Evolutionary conservation across 495 filamentous ascomycete species (phyloP).

Genomic region (Articulospora tetracladia): DNA sequence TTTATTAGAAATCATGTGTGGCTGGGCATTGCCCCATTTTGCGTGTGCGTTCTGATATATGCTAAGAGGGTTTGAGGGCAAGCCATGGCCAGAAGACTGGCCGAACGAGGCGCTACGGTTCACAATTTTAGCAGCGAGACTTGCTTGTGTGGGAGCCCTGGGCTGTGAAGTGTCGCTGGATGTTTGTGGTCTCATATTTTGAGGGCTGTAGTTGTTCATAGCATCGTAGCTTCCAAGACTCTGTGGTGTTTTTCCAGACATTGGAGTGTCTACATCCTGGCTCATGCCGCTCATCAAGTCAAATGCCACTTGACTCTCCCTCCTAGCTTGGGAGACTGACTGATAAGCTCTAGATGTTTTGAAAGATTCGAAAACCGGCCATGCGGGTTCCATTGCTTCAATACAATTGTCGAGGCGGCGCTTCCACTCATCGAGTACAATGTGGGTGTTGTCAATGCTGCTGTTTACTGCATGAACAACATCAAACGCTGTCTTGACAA

Average conservation of each 20-base stretch:
- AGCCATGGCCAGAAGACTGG: constrained; percentile 13
- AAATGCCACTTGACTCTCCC: constrained; percentile 22
- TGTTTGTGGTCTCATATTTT: neutral
- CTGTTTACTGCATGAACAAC: constrained; percentile 19
- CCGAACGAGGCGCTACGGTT: constrained; percentile 11
- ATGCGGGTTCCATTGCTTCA: constrained; percentile 21
- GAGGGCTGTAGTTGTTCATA: constrained; percentile 7
- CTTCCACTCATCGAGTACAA: constrained; percentile 23
- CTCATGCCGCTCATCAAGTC: constrained; percentile 21
- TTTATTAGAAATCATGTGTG: neutral
- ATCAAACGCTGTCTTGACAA: constrained; percentile 30
- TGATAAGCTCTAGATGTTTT: constrained; percentile 15
- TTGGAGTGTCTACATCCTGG: constrained; percentile 15
- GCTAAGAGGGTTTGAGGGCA: constrained; percentile 10
- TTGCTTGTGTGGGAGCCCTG: neutral
- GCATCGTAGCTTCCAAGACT: constrained; percentile 13
- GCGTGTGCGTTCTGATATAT: constrained; percentile 19
- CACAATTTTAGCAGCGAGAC: neutral
- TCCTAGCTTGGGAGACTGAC: neutral
- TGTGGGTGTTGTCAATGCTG: constrained; percentile 21
- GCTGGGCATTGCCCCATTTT: neutral
- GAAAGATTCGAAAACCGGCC: constrained; percentile 22
- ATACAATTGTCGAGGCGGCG: constrained; percentile 18
- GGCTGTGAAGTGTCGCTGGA: neutral
- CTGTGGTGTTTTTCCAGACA: constrained; percentile 20